A percentile compares a stretch with the other conserved stretches of the same genome.
These are phyloP conservation scores for Penicillium sp. DNA, from an alignment of 2,329 filamentous ascomycete genomes.

Conservation along the genomic window DNA sequence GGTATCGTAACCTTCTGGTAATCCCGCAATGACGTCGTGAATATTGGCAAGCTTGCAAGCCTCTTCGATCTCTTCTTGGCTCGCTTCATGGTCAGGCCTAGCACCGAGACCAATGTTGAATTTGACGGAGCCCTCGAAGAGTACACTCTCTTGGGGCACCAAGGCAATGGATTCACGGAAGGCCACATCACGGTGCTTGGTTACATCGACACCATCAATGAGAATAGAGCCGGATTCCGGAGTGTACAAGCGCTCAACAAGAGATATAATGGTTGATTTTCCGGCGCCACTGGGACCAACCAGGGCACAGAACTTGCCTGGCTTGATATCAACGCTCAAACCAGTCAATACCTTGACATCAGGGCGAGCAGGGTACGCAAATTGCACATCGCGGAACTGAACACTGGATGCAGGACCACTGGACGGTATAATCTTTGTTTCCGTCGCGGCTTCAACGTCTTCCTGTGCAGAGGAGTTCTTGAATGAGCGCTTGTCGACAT, in stretches of 20 bases:
- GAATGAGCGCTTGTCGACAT: slow-evolving; percentile 10
- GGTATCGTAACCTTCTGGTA: slow-evolving; percentile 61
- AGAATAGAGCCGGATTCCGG: slow-evolving; percentile 50
- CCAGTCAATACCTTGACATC: slow-evolving; percentile 57
- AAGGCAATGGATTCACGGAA: slow-evolving; percentile 48
- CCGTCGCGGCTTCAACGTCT: slow-evolving; percentile 21
- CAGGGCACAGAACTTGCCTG: slow-evolving; percentile 44
- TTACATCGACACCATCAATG: slow-evolving; percentile 53
- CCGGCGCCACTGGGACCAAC: slow-evolving; percentile 69
- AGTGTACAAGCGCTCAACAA: slow-evolving; percentile 55
- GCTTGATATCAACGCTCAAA: slow-evolving; percentile 53
- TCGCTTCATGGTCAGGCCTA: slow-evolving; percentile 54
- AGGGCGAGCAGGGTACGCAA: slow-evolving; percentile 65
- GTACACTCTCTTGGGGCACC: slow-evolving; percentile 48
- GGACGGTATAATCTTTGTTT: slow-evolving; percentile 15
- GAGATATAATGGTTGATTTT: slow-evolving; percentile 63
- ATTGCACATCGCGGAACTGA: slow-evolving; percentile 59
- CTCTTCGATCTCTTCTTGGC: slow-evolving; percentile 61
- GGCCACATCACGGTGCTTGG: slow-evolving; percentile 34
- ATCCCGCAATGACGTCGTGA: slow-evolving; percentile 62
- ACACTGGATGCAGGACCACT: slow-evolving; percentile 42
- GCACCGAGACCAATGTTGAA: slow-evolving; percentile 49
- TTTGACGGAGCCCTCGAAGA: slow-evolving; percentile 49
- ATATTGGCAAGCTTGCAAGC: slow-evolving; percentile 69
- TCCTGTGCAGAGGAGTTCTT: slow-evolving; percentile 15